Base-by-base conservation (phyloP, 1,139 yeast genomes). In the Oligophagozyma castellii region DNA sequence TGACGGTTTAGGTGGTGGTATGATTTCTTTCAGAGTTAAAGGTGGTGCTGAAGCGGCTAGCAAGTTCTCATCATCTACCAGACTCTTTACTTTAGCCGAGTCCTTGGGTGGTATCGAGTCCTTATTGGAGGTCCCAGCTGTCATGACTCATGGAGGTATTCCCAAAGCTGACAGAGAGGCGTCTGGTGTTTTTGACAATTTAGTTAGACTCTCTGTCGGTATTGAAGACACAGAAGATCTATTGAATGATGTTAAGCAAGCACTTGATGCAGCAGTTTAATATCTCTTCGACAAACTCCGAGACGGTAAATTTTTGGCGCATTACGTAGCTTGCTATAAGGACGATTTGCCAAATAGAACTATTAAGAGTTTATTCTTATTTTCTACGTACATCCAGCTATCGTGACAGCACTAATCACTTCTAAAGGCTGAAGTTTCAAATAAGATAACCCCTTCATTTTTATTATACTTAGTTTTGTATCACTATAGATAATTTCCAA, bases 141-240 rank as follows among this genome's bases (percentile, higher is more conserved):
- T 75, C 32, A 81, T 81, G 93, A 81, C 94, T 44, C 94, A 81
- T 49, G 92, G 92, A 33, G 93, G 93, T 52, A 80, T 83, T 56
- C 86, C 93, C 49, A 66, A 67, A 56, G 81, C 63, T 32, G 75
- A 72, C 48, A 73, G 94, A 59, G 92, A 78, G 57, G 67, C 73
- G 29, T 69, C 75, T 35, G 93, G 93, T 41, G 92, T 83, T 27
- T 77, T 50, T 46, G 93, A 81, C 47, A 84, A 80, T 58, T 67
- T 83, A 56, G 65, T 81, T 44, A 73, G 94, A 64, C 63, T 81
- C 36, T 72, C 83, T 38, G 89, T 81, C 35, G 94, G 94, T 61
- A 77, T 81, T 42, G 94, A 83, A 61, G 93, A 80, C 44, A 60
- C 70, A 37, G 79, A 73, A 22, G 94, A 81, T 49, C 65, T 81